phyloP scores from a whole-genome alignment of 2,329 filamentous ascomycete genomes.

The Aspergillus ibericus region DNA sequence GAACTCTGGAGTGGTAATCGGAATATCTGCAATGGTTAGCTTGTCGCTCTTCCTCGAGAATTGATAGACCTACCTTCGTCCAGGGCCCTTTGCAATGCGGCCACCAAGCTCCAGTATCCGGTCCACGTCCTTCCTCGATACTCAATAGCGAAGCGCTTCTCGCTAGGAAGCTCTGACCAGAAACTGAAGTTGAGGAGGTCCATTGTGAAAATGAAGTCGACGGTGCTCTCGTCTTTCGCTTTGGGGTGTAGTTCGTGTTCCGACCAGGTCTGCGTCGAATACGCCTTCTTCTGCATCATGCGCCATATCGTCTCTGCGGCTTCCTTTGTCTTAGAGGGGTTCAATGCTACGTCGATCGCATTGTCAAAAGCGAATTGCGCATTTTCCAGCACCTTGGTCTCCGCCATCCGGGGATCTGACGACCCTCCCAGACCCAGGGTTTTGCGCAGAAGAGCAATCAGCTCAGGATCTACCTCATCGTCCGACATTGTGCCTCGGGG shows the following conservation, averaged over 20 bases:
- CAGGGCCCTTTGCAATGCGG: constrained; percentile 78
- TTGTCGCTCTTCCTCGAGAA: neutral
- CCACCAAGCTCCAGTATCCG: constrained; percentile 93
- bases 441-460: constrained; percentile 80
- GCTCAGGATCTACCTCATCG: constrained; percentile 85
- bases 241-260: constrained; percentile 88
- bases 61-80: constrained; percentile 68
- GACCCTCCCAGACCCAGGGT: constrained; percentile 65
- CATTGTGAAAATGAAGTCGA: constrained; percentile 96
- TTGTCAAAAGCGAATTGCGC: constrained; percentile 90
- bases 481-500: constrained; percentile 68
- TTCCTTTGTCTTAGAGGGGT: constrained; percentile 76
- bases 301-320: constrained; percentile 77
- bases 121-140: constrained; percentile 84
- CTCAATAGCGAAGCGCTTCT: constrained; percentile 76
- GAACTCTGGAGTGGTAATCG: constrained; percentile 83
- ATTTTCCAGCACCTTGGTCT: constrained; percentile 77
- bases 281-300: constrained; percentile 79
- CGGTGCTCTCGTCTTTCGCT: constrained; percentile 71
- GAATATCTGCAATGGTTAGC: constrained; percentile 60
- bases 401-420: constrained; percentile 58
- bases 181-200: constrained; percentile 96
- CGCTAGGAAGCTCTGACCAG: constrained; percentile 73
- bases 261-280: constrained; percentile 83
- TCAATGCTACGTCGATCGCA: constrained; percentile 85